Evolutionary conservation across 163 green algal species (phyloP).

Genomic region (Scenedesmus sp.): DNA sequence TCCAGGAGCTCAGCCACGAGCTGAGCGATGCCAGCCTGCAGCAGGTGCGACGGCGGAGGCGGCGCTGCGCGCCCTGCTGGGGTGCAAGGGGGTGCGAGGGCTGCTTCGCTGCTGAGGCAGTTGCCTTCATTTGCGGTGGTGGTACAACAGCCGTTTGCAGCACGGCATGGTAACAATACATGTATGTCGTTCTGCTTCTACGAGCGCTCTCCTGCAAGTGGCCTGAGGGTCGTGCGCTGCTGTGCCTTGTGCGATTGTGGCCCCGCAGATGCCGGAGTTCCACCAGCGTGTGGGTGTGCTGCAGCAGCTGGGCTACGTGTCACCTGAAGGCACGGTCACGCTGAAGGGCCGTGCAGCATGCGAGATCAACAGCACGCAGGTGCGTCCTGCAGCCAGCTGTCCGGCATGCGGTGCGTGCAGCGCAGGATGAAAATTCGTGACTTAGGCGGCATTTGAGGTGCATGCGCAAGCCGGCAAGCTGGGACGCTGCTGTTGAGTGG

Average conservation of each 20-base stretch:
- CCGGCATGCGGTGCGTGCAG: not conserved
- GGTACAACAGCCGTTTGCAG: not conserved
- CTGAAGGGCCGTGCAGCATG: slow-evolving; percentile 78
- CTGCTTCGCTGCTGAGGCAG: too few relatives aligned
- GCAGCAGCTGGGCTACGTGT: slow-evolving; percentile 87
- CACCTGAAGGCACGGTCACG: slow-evolving; percentile 69
- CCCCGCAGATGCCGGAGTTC: slow-evolving; percentile 92
- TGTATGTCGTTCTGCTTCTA: not conserved
- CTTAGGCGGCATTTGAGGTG: too few relatives aligned
- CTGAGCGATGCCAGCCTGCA: slow-evolving; percentile 89
- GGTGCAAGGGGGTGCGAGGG: too few relatives aligned
- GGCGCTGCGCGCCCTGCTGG: not conserved
- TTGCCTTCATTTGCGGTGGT: not conserved
- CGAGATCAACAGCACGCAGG: slow-evolving; percentile 67
- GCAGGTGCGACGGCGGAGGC: slow-evolving; percentile 46
- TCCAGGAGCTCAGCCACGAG: slow-evolving; percentile 73
- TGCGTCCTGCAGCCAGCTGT: too few relatives aligned
- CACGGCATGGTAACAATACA: not conserved
- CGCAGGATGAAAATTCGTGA: too few relatives aligned
- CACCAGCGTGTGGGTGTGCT: slow-evolving; percentile 87
- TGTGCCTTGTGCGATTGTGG: not conserved
- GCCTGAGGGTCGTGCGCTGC: not conserved
- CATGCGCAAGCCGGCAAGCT: too few relatives aligned
- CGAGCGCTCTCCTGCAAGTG: not conserved
- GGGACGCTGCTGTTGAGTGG: too few relatives aligned